Percentiles rank a stretch among this genome's conserved stretches.
phyloP scores from a whole-genome alignment of 1,284 basidiomycete genomes.

The Bjerkandera adusta region DNA sequence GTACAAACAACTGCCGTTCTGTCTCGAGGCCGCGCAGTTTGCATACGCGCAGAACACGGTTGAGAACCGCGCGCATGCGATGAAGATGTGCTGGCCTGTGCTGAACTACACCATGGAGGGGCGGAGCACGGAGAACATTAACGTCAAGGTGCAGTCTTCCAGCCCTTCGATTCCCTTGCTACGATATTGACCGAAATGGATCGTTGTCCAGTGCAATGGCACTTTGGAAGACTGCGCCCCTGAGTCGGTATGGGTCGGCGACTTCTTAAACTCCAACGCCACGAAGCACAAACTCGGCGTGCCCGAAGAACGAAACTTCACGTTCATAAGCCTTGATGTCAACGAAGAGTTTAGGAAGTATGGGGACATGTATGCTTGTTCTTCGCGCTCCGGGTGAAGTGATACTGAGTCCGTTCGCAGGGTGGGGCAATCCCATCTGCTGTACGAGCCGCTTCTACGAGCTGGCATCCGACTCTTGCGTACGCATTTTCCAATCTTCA shows the following conservation, averaged over 20 bases:
- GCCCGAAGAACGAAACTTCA: background rate
- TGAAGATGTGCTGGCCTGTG: background rate
- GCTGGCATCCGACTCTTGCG: conserved; percentile 9
- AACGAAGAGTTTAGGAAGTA: background rate
- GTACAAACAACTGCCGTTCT: conserved; percentile 3
- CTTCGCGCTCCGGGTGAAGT: background rate
- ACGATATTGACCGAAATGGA: too few species aligned
- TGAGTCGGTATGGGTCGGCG: background rate
- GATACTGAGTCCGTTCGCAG: background rate
- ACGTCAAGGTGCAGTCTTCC: background rate
- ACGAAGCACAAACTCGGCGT: conserved; percentile 6
- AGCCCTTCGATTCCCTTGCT: too few species aligned
- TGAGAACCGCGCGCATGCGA: background rate
- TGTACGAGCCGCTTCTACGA: conserved; percentile 4
- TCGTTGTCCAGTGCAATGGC: background rate
- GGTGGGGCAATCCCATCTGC: background rate
- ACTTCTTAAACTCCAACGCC: conserved; percentile 1
- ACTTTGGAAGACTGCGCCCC: background rate
- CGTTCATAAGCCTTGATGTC: background rate
- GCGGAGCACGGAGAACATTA: conserved; percentile 1
- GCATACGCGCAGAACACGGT: conserved; percentile 3
- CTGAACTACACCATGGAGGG: background rate
- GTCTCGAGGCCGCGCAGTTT: conserved; percentile 6
- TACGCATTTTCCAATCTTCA: background rate
- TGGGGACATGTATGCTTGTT: conserved; percentile 2